Base-by-base conservation (phyloP, 371 early-diverging fungal genomes). In the Haplosporangium sp. region DNA sequence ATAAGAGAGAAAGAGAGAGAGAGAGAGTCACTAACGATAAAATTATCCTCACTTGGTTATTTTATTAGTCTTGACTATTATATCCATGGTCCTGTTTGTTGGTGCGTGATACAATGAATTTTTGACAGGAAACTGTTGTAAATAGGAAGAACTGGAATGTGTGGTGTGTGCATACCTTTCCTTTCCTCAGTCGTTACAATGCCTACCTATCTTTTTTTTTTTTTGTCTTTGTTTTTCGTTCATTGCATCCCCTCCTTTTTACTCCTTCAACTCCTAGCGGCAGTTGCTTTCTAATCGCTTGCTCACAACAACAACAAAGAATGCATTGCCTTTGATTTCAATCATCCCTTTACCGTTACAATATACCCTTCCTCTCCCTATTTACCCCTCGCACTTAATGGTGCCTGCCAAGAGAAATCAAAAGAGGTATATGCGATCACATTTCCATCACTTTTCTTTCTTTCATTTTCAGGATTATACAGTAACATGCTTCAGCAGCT, bases 111-210 rank as follows among this genome's bases (percentile, higher is more conserved):
- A 17, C 55, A 40, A 64, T 34, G 64, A 63, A 27, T 27, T 27
- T 7, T 48, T 42, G 62, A 20, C 63, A 27, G 63, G 64, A 17
- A 53, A 45, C 44, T 27, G 55, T 42, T n/a, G 27, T 35, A 42
- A 8, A 45, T 44, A 53, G 40, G 13, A 50, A 42, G 44, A 65
- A 56, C 34, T 65, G n/a, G 65, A 65, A 65, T 65, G 65, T 38
- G 57, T 42, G 44, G 27, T n/a, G 13, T 63, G 35, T 27, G 13
- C 52, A 42, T 20, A 62, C 48, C 20, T 61, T 39, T n/a, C 11
- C 15, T 34, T 19, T 40, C 42, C n/a, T 44, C 27, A 11, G 39
- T 42, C 47, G 40, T 39, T 13, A 39, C 39, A 35, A 20, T 10
- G 58, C 34, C 19, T 11, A 19, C 64, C 4, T 55, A 13, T 53